phyloP scores from a whole-genome alignment of 345 rosid species.

The Eucalyptus erythrocorys region DNA sequence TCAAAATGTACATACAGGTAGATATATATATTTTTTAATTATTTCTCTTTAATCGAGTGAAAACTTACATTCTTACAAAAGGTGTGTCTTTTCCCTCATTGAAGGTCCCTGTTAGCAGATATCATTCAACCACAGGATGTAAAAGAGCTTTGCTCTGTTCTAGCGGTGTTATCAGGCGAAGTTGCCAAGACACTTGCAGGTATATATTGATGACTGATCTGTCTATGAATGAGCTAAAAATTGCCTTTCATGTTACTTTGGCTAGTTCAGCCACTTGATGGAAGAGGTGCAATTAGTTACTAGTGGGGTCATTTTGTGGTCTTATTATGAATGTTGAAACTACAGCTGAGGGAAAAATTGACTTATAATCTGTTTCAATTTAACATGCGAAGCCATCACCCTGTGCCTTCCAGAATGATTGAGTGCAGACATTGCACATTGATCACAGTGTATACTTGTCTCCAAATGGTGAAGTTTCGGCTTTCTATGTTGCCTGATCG shows the following conservation, averaged over 20 bases:
- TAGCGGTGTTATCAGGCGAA: slow-evolving; percentile 68
- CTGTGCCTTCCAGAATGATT: neutral
- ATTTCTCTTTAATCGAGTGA: neutral
- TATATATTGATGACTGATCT: neutral
- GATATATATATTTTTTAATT: neutral
- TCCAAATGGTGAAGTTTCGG: neutral
- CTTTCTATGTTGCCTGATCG: neutral
- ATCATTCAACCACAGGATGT: slow-evolving; percentile 85
- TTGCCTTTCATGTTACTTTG: neutral
- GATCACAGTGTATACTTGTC: neutral
- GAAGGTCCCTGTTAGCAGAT: slow-evolving; percentile 94
- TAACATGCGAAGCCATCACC: neutral
- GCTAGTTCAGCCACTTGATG: neutral
- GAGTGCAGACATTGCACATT: neutral
- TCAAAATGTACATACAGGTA: slow-evolving; percentile 87
- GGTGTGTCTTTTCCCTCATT: slow-evolving; percentile 12
- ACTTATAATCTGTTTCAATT: neutral
- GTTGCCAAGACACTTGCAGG: slow-evolving; percentile 78
- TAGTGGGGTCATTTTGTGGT: neutral
- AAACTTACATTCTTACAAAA: neutral
- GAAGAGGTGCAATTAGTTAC: neutral
- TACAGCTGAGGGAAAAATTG: neutral
- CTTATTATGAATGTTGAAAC: neutral
- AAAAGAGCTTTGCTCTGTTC: slow-evolving; percentile 93
- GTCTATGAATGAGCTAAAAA: neutral